phyloP scores from a whole-genome alignment of 2,329 filamentous ascomycete species.

The Neofusicoccum umdonicola region DNA sequence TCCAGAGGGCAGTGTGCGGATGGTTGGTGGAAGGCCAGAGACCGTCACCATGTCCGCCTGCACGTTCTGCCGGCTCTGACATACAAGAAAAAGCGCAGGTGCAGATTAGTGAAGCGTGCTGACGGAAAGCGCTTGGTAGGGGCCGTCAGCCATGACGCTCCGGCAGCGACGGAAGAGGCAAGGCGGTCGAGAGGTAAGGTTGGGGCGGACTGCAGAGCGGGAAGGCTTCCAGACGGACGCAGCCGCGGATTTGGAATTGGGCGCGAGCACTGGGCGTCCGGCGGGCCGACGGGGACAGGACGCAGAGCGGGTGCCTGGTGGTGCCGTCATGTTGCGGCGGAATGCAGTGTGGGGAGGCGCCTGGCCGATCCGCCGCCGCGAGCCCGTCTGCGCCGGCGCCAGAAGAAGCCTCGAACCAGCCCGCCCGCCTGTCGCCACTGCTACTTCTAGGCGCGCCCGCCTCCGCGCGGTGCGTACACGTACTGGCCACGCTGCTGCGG shows the following conservation, averaged over 20 bases:
- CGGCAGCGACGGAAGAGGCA: background rate
- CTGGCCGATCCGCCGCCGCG: background rate
- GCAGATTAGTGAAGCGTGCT: too few relatives aligned
- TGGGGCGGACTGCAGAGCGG: background rate
- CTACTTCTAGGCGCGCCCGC: too few relatives aligned
- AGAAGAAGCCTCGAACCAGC: background rate
- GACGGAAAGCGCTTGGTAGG: too few relatives aligned
- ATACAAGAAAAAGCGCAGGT: too few relatives aligned
- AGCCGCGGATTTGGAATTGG: constrained; percentile 1
- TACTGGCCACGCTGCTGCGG: too few relatives aligned
- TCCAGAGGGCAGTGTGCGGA: too few relatives aligned
- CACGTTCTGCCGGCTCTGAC: too few relatives aligned
- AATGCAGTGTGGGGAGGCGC: background rate
- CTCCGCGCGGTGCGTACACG: too few relatives aligned
- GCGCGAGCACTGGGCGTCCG: background rate
- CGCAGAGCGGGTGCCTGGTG: background rate
- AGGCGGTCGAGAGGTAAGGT: background rate
- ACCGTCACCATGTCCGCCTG: too few relatives aligned
- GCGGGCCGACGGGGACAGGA: background rate
- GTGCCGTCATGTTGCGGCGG: background rate
- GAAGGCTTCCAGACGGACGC: background rate
- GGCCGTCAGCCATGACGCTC: too few relatives aligned
- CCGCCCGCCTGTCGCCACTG: too few relatives aligned
- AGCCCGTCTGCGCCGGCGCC: background rate
- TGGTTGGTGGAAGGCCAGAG: too few relatives aligned